Conservation (phyloP, 2,329 filamentous ascomycete species). For the Coniochaeta ligniaria region DNA sequence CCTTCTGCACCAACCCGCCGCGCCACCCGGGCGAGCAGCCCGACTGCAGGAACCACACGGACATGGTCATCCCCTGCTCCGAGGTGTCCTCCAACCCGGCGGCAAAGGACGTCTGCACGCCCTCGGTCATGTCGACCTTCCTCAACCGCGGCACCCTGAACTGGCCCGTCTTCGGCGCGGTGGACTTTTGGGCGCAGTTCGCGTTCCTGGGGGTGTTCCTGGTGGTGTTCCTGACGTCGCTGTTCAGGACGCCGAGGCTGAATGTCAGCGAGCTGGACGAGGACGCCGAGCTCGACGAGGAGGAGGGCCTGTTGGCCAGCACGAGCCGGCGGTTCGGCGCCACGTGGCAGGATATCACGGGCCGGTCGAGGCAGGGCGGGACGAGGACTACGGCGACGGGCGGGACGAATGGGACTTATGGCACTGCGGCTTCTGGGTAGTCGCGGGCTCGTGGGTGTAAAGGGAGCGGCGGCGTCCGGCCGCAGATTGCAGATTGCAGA, state of each 20-base stretch:
- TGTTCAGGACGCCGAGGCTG: constrained; percentile 74
- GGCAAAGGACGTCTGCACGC: constrained; percentile 80
- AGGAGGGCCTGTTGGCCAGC: constrained; percentile 82
- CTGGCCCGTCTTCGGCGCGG: constrained; percentile 87
- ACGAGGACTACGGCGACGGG: neutral
- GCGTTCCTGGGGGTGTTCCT: constrained; percentile 80
- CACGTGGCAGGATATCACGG: constrained; percentile 83
- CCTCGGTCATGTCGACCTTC: constrained; percentile 85
- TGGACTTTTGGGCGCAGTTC: constrained; percentile 97
- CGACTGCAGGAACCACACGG: constrained; percentile 65
- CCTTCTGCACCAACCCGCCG: constrained; percentile 73
- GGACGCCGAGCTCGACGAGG: constrained; percentile 85
- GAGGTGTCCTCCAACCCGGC: constrained; percentile 64
- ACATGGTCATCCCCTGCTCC: constrained; percentile 74
- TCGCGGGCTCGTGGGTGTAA: neutral
- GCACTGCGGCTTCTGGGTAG: neutral
- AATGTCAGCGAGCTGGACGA: constrained; percentile 75
- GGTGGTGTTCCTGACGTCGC: constrained; percentile 68
- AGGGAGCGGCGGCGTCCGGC: neutral
- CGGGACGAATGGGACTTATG: neutral
- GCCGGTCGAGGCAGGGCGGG: constrained; percentile 23
- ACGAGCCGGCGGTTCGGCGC: constrained; percentile 77
- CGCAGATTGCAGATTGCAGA: neutral
- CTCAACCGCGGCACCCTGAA: constrained; percentile 88
- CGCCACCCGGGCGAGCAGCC: constrained; percentile 57